Evolutionary conservation across 2,329 filamentous ascomycete genomes (phyloP), one percentile per base, ranked within the genome.

Genomic region (Monosporascus cannonballus): DNA sequence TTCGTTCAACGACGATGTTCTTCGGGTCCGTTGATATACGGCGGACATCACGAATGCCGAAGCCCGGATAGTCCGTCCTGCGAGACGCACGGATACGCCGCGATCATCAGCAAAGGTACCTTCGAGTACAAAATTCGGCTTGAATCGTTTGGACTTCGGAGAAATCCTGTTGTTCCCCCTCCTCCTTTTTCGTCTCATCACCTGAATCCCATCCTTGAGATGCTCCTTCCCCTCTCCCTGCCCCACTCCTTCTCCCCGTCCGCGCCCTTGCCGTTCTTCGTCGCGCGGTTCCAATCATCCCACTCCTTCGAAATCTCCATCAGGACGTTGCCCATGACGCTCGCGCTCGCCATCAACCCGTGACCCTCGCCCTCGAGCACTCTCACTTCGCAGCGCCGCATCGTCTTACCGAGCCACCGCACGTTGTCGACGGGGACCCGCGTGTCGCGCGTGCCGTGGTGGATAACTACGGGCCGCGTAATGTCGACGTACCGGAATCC

Each of bases 401-500:
- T 97, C 42, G 89, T 89, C 70, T 92, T 92, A 54, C 91, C 92
- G 7, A 99, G 79, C 94, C 94, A 99, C 59, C 87, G 82, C 22
- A 96, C 90, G 64, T 99, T 99, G 53, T 96, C 94, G 15, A 96
- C 87, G 0, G 94, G 94, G 1, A 99, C 94, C 24, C 94, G 83
- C 6, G 87, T 91, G 65, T 99, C 94, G 61, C 89, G 85, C 64
- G 84, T 90, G 38, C 94, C 94, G 67, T 99, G 94, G 64, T 96
- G 93, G 59, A 99, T 96, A 24, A 96, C 87, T 0, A 97, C 89
- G 0, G 90, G 83, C 8, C 91, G 83, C 6, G 88, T 95, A 59
- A 99, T 96, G 67, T 99, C 94, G 18, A 96, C 93, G 66, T 99
- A 99, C 48, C 92, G 85, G 73, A 99, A 99, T 0, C 94, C 94